Conservation (phyloP, 768 basidiomycete species). For the Cystobasidium ongulense region DNA sequence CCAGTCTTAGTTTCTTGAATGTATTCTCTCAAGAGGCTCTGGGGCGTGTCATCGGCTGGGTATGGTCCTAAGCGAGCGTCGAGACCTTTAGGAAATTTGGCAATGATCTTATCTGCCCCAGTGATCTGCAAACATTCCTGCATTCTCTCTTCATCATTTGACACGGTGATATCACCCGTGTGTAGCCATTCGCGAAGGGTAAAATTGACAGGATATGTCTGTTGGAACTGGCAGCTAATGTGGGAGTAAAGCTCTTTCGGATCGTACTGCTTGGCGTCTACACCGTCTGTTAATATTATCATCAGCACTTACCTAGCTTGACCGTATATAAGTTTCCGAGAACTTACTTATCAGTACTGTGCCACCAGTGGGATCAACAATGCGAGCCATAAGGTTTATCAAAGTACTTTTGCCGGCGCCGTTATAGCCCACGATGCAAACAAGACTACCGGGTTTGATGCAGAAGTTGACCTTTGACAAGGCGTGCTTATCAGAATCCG, state of each 20-base stretch:
- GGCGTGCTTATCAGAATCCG: not conserved
- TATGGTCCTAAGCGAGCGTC: slow-evolving; percentile 24
- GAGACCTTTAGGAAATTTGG: slow-evolving; percentile 17
- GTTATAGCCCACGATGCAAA: slow-evolving; percentile 19
- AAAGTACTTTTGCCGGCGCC: slow-evolving; percentile 29
- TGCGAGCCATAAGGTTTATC: slow-evolving; percentile 26
- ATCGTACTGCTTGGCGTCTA: slow-evolving; percentile 4
- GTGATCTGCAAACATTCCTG: slow-evolving; percentile 5
- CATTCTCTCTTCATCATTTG: slow-evolving; percentile 6
- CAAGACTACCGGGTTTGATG: slow-evolving; percentile 12
- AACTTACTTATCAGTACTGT: slow-evolving; percentile 20
- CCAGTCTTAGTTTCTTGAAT: not conserved
- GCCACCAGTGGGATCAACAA: slow-evolving; percentile 22
- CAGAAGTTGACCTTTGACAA: slow-evolving; percentile 7
- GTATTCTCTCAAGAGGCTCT: slow-evolving; percentile 18
- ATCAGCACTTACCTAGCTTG: too few relatives aligned
- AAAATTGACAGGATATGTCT: not conserved
- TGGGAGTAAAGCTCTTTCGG: not conserved
- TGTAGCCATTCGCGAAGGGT: slow-evolving; percentile 16
- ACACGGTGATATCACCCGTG: slow-evolving; percentile 1
- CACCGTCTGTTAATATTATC: too few relatives aligned
- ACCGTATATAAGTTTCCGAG: not conserved
- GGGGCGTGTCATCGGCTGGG: slow-evolving; percentile 7
- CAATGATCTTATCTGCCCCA: slow-evolving; percentile 4
- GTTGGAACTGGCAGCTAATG: slow-evolving; percentile 12